Base-by-base conservation (phyloP, 305 asterid species). In the Salvia sclarea region DNA sequence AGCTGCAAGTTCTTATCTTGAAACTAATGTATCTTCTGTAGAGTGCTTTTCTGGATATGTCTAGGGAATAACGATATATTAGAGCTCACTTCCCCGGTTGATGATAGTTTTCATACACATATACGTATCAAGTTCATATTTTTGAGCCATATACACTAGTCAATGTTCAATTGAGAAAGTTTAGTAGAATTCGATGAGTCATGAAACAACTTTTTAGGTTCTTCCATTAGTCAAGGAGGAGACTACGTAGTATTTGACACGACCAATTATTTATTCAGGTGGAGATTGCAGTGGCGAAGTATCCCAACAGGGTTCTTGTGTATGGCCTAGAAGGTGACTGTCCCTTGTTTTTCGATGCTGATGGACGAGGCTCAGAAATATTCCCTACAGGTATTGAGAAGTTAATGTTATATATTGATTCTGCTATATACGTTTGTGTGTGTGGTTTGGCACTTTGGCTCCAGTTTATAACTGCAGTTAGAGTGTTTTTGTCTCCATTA, bases 291-390 rank as follows among this genome's bases (percentile, higher is more conserved):
- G 85, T 91, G 25, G 80, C 87, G 1, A 91, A 94, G 81, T 89
- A 79, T 44, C 96, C 99, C 35, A 94, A 91, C 78, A 91, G 99
- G 41, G 75, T 91, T 77, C 95, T 94, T 71, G 95, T 91, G 8
- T 94, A 91, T 79, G 81, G 89, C 65, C 71, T 91, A 72, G 99
- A 94, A 83, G 93, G 98, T 65, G 98, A 81, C 45, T 78, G 87
- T 64, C 99, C 99, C 41, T 74, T 94, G 81, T 89, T 94, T 79
- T 89, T 77, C 64, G 97, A 89, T 76, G 33, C 43, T 18, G 95
- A 94, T 75, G 98, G 98, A 24, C 90, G 99, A 68, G 97, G 98
- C 80, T 76, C 82, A 18, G 89, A 89, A 66, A 76, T 94, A 69
- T 87, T 75, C 73, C 99, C 99, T 55, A 91, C 97, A 73, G 99